phyloP scores from a whole-genome alignment of 495 filamentous ascomycete genomes.

The Xylaria palmicola region DNA sequence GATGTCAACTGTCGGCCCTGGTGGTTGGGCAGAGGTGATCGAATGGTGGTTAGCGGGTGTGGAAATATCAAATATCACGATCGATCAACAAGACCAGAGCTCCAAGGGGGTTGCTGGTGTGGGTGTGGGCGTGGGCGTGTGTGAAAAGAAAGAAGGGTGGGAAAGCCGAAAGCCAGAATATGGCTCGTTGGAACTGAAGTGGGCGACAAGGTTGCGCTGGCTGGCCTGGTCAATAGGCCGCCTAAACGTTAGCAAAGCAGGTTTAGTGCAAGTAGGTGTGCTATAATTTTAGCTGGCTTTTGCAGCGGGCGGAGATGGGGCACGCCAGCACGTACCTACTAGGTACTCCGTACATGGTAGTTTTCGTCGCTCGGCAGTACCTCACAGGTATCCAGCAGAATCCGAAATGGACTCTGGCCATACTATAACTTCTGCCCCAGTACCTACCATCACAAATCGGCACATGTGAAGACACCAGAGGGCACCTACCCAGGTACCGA shows the following conservation, averaged over 20 bases:
- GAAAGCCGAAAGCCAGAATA: too few species aligned
- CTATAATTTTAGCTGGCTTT: conserved; percentile 10
- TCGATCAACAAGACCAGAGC: conserved; percentile 33
- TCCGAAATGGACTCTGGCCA: too few species aligned
- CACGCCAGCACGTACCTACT: too few species aligned
- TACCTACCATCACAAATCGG: too few species aligned
- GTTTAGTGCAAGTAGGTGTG: too few species aligned
- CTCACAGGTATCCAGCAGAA: too few species aligned
- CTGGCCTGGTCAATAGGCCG: conserved; percentile 1
- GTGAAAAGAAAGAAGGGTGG: conserved; percentile 16
- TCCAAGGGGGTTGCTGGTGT: conserved; percentile 14
- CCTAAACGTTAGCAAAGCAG: conserved; percentile 3
- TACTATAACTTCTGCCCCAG: too few species aligned
- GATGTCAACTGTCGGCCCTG: conserved; percentile 31
- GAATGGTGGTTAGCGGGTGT: conserved; percentile 29
- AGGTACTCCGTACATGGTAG: too few species aligned
- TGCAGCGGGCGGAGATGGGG: not conserved
- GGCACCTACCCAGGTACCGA: too few species aligned
- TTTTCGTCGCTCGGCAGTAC: too few species aligned
- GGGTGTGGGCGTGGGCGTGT: conserved; percentile 29
- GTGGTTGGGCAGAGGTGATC: conserved; percentile 30
- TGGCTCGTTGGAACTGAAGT: not conserved
- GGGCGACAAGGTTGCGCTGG: not conserved
- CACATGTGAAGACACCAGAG: too few species aligned
- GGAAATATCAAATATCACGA: conserved; percentile 38